Evolutionary conservation across 371 early-diverging fungal species (phyloP), one percentile per base, ranked within the genome.

Genomic region (Choanephora cucurbitarum): DNA sequence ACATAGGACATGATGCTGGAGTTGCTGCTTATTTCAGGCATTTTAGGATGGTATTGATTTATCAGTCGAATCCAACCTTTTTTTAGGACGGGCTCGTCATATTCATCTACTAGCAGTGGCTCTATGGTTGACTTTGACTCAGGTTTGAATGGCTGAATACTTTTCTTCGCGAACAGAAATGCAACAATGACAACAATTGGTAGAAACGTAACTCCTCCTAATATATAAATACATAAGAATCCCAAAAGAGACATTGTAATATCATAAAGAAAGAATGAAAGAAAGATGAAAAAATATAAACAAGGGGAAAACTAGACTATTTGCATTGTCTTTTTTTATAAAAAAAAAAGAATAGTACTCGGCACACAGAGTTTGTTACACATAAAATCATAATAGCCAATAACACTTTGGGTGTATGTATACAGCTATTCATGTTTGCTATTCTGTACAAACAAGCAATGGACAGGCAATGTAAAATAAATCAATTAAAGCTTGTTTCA

Each of bases 51-150:
- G 37, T 67, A 66, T 24, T 64, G 53, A 44, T 73, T 70, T 10
- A 65, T 62, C 9, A 72, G 40, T 6, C 70, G 70, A 51, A 76
- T 64, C 77, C 73, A 76, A 13, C 77, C 77, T 33, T 57, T 59
- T 41, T 72, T 75, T 15, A 65, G 60, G n/a, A 60, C 55, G 3
- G 52, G 61, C 7, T 22, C n/a, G 41, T 64, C 62, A 14, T 32
- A 44, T 39, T 34, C 41, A 33, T 49, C 52, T 22, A 34, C 10
- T 7, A 13, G 3, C 21, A 22, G 28, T 19, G 15, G 8, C 0
- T 14, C 43, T 42, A 32, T 14, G 24, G 18, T 39, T 65, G 7
- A 11, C 23, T 17, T 41, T n/a, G 37, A 18, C 24, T 42, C 39
- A 5, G 39, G 51, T 17, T 49, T 23, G 3, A 49, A 31, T 3